A percentile compares a stretch with the other conserved stretches of the same genome.
Evolutionary conservation across 805 yeast species (phyloP).

Genomic region (Barnettozyma populi): DNA sequence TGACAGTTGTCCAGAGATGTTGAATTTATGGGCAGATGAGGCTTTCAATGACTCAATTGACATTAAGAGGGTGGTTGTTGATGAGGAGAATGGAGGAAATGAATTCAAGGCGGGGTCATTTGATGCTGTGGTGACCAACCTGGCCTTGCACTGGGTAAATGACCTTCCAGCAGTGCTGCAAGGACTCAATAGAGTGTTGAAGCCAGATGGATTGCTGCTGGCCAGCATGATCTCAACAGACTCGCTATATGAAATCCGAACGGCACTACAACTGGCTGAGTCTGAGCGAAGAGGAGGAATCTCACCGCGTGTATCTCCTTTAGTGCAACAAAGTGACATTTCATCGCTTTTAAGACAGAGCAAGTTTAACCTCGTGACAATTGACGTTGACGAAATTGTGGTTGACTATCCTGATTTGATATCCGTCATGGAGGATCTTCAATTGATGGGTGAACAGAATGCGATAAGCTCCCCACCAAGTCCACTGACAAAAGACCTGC

Average conservation of each 20-base stretch:
- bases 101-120: slow-evolving; percentile 37
- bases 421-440: slow-evolving; percentile 64
- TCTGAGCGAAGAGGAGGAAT: slow-evolving; percentile 74
- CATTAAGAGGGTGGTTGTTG: slow-evolving; percentile 49
- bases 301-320: slow-evolving; percentile 75
- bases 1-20: slow-evolving; percentile 52
- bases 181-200: slow-evolving; percentile 51
- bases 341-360: slow-evolving; percentile 69
- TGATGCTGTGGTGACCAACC: slow-evolving; percentile 69
- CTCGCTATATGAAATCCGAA: slow-evolving; percentile 75
- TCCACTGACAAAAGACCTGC: slow-evolving; percentile 51
- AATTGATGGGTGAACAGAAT: slow-evolving; percentile 81
- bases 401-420: slow-evolving; percentile 72
- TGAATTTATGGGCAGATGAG: slow-evolving; percentile 46
- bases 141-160: slow-evolving; percentile 80
- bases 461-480: slow-evolving; percentile 40
- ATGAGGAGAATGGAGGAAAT: slow-evolving; percentile 59
- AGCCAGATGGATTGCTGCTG: slow-evolving; percentile 78
- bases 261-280: slow-evolving; percentile 78
- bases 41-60: slow-evolving; percentile 36
- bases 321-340: slow-evolving; percentile 72
- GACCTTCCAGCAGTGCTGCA: slow-evolving; percentile 65
- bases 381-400: slow-evolving; percentile 78
- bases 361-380: slow-evolving; percentile 73
- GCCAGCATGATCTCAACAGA: slow-evolving; percentile 83